A percentile compares a stretch with the other conserved stretches of the same genome.
These are phyloP conservation scores for Ceratobasidium sp. DNA, from an alignment of 1,284 basidiomycete species.

Conservation along the genomic window DNA sequence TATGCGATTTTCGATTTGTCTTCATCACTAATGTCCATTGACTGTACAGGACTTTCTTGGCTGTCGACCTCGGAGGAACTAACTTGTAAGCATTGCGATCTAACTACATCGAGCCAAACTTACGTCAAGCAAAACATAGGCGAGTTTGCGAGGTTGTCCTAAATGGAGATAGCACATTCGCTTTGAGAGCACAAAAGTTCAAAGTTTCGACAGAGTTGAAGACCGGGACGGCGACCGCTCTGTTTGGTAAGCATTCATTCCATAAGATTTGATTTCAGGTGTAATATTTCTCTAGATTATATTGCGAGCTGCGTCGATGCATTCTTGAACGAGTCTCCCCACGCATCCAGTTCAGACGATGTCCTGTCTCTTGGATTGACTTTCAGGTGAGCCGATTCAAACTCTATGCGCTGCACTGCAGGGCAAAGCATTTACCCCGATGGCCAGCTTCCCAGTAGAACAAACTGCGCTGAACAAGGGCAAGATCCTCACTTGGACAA, in stretches of 20 bases:
- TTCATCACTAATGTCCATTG: neutral
- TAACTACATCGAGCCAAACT: neutral
- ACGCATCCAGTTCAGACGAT: slow-evolving; percentile 47
- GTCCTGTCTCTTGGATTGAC: slow-evolving; percentile 87
- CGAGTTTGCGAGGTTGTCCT: slow-evolving; percentile 93
- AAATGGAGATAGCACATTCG: slow-evolving; percentile 87
- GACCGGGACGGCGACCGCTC: slow-evolving; percentile 79
- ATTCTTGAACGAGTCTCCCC: slow-evolving; percentile 74
- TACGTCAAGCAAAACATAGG: slow-evolving; percentile 52
- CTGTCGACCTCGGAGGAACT: slow-evolving; percentile 93
- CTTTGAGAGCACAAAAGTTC: slow-evolving; percentile 91
- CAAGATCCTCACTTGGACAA: slow-evolving; percentile 95
- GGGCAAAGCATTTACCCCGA: neutral
- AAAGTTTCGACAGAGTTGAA: slow-evolving; percentile 89
- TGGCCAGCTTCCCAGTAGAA: slow-evolving; percentile 85
- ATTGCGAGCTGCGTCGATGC: slow-evolving; percentile 95
- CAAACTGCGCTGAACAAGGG: slow-evolving; percentile 92
- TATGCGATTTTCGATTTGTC: neutral
- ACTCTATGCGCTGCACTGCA: neutral
- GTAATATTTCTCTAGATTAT: slow-evolving; percentile 68
- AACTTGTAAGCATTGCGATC: slow-evolving; percentile 71
- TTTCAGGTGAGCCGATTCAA: slow-evolving; percentile 62
- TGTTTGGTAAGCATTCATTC: slow-evolving; percentile 71
- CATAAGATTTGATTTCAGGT: neutral
- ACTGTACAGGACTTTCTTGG: slow-evolving; percentile 81